Evolutionary conservation across 768 basidiomycete genomes (phyloP), one percentile per base, ranked within the genome.

Genomic region (Collybiopsis luxurians): DNA sequence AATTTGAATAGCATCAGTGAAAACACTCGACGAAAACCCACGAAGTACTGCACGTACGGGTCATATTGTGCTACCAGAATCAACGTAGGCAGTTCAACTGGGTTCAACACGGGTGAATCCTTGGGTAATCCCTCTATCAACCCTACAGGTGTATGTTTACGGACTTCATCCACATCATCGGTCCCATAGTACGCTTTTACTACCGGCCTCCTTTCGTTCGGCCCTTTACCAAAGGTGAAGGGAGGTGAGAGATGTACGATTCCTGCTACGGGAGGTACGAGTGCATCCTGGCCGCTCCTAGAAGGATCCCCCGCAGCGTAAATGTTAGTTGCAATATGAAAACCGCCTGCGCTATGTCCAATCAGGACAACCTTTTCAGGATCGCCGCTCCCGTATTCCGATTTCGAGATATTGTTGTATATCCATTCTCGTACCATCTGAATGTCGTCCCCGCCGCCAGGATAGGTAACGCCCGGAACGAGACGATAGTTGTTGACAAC

Each of bases 11-110:
- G n/a, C n/a, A n/a, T n/a, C n/a, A n/a, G n/a, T n/a, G n/a, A n/a
- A n/a, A n/a, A n/a, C n/a, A n/a, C n/a, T n/a, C n/a, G n/a, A n/a
- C n/a, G n/a, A n/a, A n/a, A n/a, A n/a, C n/a, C n/a, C n/a, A n/a
- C n/a, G n/a, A n/a, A n/a, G n/a, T n/a, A n/a, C n/a, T n/a, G 31
- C 31, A 51, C 50, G 50, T 39, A 51, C 50, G 50, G 50, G 50
- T 51, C 50, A 24, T 51, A 51, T 21, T 51, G 50, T 21, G 36
- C 36, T n/a, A 39, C 10, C 15, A 51, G 12, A n/a, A 51, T 38
- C 23, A 51, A 27, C 31, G 31, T 36, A 51, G 50, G 50, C 1
- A 51, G 15, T 39, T 27, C 38, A 12, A 19, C 38, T n/a, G 50
- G 50, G 36, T 51, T 34, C 11, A 51, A 39, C 6, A 51, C n/a